Conservation (phyloP, 441 rosid genomes). For the Viola pubescens region DNA sequence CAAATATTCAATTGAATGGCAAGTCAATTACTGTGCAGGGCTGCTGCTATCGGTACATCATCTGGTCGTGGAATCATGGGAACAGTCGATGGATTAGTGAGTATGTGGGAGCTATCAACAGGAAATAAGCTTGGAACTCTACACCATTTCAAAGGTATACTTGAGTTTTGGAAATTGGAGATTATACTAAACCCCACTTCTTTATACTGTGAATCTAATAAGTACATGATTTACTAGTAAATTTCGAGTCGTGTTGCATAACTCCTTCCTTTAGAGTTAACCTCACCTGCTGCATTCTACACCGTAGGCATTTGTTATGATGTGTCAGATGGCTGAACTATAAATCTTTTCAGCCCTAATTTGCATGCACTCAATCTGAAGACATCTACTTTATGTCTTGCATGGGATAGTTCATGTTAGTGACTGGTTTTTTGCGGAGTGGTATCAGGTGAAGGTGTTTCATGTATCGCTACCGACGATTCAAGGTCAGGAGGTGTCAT, state of each 20-base stretch:
- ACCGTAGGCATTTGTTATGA: neutral
- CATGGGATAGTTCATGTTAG: neutral
- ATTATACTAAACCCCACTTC: neutral
- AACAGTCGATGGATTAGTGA: constrained; percentile 61
- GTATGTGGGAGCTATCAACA: constrained; percentile 59
- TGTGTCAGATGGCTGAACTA: neutral
- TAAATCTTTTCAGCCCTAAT: neutral
- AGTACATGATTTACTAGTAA: neutral
- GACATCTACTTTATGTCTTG: neutral
- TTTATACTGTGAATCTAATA: constrained; percentile 3
- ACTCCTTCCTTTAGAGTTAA: neutral
- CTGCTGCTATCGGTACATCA: constrained; percentile 39
- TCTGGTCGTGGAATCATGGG: constrained; percentile 69
- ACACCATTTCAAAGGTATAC: constrained; percentile 70
- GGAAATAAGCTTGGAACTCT: constrained; percentile 54
- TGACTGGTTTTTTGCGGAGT: neutral
- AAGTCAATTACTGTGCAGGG: constrained; percentile 34
- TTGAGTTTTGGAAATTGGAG: neutral
- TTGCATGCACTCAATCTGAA: neutral
- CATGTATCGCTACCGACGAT: constrained; percentile 64
- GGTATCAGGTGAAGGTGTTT: constrained; percentile 44
- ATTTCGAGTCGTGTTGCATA: neutral
- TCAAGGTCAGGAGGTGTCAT: constrained; percentile 34
- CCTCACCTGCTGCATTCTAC: neutral
- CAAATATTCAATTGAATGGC: too few species aligned